Evolutionary conservation across 225 moss, liverwort and hornwort species (phyloP).

Genomic region (Pseudisothecium myosuroides): DNA sequence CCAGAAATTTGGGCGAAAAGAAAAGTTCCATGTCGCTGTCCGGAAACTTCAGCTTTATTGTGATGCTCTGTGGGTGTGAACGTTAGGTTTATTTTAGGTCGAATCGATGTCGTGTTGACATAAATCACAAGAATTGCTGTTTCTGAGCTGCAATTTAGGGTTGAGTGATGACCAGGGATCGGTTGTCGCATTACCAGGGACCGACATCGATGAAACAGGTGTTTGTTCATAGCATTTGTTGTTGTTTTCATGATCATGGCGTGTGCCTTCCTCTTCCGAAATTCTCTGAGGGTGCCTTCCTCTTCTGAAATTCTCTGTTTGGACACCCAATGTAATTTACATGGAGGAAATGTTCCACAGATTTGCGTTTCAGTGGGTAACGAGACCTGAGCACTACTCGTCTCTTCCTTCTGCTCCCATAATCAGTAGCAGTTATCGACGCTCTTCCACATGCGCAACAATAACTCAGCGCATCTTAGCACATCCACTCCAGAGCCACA

Average conservation of each 20-base stretch:
- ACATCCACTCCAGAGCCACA: neutral
- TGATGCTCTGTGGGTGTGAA: neutral
- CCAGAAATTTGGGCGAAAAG: neutral
- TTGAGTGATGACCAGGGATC: neutral
- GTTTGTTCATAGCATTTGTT: neutral
- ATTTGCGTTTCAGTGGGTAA: too few species aligned
- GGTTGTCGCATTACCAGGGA: neutral
- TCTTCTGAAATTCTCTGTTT: neutral
- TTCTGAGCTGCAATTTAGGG: slow-evolving; percentile 14
- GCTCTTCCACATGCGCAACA: too few species aligned
- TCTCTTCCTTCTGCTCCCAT: too few species aligned
- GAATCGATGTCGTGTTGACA: neutral
- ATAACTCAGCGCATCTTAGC: too few species aligned
- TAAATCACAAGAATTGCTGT: neutral
- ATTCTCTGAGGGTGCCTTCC: neutral
- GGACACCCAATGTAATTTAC: neutral
- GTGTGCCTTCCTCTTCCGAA: neutral
- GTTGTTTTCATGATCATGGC: neutral
- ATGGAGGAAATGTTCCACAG: neutral
- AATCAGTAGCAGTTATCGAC: neutral
- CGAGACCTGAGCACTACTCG: neutral
- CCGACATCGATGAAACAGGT: neutral
- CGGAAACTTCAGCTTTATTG: neutral
- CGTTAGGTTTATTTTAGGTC: neutral
- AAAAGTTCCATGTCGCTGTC: neutral